Conservation (phyloP, 768 basidiomycete genomes). For the Mycena alexandri region DNA sequence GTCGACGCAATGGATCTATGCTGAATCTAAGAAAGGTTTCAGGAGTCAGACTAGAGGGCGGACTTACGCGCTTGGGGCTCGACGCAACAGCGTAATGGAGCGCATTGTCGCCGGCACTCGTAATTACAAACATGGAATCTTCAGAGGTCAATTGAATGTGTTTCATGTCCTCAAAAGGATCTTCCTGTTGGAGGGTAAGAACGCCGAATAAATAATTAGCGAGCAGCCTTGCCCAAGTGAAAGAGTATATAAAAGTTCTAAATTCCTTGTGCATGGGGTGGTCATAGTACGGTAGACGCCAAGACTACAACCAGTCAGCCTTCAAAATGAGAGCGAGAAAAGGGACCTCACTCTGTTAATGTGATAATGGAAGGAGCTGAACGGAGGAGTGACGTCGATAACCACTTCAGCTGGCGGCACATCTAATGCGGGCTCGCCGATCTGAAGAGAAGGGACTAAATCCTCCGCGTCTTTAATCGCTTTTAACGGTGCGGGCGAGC, state of each 20-base stretch:
- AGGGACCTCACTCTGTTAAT: slow-evolving; percentile 55
- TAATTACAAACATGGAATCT: slow-evolving; percentile 81
- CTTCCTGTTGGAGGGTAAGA: slow-evolving; percentile 59
- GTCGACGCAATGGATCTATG: slow-evolving; percentile 50
- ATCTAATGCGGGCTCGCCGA: slow-evolving; percentile 53
- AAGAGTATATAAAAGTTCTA: slow-evolving; percentile 72
- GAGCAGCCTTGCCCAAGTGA: slow-evolving; percentile 63
- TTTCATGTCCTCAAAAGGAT: slow-evolving; percentile 80
- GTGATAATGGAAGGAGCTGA: slow-evolving; percentile 76
- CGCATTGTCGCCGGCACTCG: slow-evolving; percentile 84
- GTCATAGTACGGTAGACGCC: slow-evolving; percentile 80
- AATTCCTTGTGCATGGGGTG: slow-evolving; percentile 77
- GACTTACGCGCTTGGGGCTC: slow-evolving; percentile 62
- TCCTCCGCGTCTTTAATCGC: slow-evolving; percentile 51
- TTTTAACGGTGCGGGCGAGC: slow-evolving; percentile 54
- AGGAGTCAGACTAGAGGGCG: slow-evolving; percentile 6
- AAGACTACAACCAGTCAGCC: slow-evolving; percentile 53
- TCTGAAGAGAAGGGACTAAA: slow-evolving; percentile 55
- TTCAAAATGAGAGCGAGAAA: slow-evolving; percentile 2
- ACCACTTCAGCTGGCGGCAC: slow-evolving; percentile 43
- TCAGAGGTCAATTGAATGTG: slow-evolving; percentile 67
- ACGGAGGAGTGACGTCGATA: slow-evolving; percentile 65
- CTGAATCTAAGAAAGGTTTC: not conserved
- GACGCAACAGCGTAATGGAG: slow-evolving; percentile 83
- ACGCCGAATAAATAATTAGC: not conserved